These are phyloP conservation scores for Curvularia verruculosa DNA, from an alignment of 2,329 filamentous ascomycete species.

Conservation along the genomic window DNA sequence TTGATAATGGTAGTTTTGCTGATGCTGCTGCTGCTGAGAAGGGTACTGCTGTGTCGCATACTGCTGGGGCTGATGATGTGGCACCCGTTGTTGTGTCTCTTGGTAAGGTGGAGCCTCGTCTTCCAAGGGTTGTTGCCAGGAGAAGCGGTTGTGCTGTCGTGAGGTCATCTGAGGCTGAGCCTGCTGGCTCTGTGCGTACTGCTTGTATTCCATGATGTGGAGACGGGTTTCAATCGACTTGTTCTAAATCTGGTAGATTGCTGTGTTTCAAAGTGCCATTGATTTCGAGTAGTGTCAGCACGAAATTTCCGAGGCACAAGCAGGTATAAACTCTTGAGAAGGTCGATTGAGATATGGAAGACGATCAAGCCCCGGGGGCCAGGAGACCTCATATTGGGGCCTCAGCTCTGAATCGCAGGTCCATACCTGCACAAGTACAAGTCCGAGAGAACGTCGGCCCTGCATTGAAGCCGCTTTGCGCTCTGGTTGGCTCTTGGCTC, in stretches of 20 bases:
- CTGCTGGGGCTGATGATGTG: constrained; percentile 3
- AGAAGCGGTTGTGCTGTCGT: constrained; percentile 40
- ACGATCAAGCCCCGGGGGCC: constrained; percentile 25
- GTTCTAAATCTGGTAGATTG: not conserved
- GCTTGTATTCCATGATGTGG: constrained; percentile 33
- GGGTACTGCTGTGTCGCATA: constrained; percentile 9
- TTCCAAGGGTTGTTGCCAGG: constrained; percentile 40
- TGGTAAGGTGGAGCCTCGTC: constrained; percentile 27
- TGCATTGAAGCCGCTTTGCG: constrained; percentile 31
- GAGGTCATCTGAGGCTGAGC: constrained; percentile 17
- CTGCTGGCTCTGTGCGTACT: constrained; percentile 27
- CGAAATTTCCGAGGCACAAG: constrained; percentile 7
- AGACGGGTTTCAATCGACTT: not conserved
- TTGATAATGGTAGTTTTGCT: not conserved
- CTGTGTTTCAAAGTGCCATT: not conserved
- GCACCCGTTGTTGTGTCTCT: constrained; percentile 11
- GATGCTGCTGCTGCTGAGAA: constrained; percentile 10
- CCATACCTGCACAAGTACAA: constrained; percentile 34
- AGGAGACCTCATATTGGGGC: constrained; percentile 39
- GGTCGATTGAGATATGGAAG: constrained; percentile 3
- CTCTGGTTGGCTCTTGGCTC: constrained; percentile 37
- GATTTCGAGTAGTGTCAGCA: not conserved
- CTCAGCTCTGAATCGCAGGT: constrained; percentile 25
- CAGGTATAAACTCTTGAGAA: constrained; percentile 4
- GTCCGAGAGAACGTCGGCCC: constrained; percentile 22